Evolutionary conservation across 768 basidiomycete species (phyloP).

Genomic region (Lentinus tigrinus): DNA sequence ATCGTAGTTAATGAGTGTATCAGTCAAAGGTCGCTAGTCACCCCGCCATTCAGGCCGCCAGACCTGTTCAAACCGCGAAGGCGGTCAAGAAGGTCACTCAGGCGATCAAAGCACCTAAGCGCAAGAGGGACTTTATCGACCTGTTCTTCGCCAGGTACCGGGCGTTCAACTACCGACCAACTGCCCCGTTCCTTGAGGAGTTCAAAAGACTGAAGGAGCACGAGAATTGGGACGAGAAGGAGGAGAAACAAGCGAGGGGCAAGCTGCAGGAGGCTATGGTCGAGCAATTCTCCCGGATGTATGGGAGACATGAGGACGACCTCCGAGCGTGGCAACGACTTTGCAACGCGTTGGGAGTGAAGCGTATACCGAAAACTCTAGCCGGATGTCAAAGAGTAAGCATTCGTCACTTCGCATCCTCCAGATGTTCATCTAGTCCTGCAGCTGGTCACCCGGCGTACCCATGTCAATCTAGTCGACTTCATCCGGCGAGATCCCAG

Average conservation of each 20-base stretch:
- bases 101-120: too few relatives aligned
- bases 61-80: too few relatives aligned
- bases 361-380: not conserved
- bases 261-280: slow-evolving; percentile 7
- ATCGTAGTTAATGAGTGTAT: too few relatives aligned
- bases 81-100: too few relatives aligned
- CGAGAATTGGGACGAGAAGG: not conserved
- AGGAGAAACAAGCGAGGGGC: not conserved
- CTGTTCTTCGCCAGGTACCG: slow-evolving; percentile 17
- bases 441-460: slow-evolving; percentile 23
- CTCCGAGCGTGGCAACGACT: slow-evolving; percentile 6
- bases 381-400: slow-evolving; percentile 9
- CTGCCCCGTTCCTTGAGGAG: slow-evolving; percentile 4
- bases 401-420: not conserved
- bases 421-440: not conserved
- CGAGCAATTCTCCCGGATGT: slow-evolving; percentile 19
- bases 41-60: too few relatives aligned
- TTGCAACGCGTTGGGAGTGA: slow-evolving; percentile 1
- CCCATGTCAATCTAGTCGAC: slow-evolving; percentile 33
- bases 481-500: slow-evolving; percentile 22
- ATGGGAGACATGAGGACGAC: slow-evolving; percentile 18
- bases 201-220: slow-evolving; percentile 7
- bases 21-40: too few relatives aligned
- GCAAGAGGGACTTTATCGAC: not conserved
- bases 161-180: slow-evolving; percentile 1